Evolutionary conservation across 148 eudicot species (phyloP), one percentile per base, ranked within the genome.

Genomic region (Vaccinium myrtillus): DNA sequence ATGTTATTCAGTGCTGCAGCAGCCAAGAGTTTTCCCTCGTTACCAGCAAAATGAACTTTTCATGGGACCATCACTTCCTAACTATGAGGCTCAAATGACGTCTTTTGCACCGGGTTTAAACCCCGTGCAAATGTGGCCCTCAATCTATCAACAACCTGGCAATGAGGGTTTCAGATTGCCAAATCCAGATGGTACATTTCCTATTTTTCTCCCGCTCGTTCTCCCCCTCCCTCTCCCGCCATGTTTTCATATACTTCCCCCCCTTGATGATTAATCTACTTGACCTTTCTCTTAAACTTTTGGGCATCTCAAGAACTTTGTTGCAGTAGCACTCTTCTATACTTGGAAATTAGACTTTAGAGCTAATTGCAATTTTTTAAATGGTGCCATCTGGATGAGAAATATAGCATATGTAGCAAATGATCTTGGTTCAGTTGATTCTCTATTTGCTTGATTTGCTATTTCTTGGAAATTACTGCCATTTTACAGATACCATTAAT

Each of bases 151-250:
- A 18, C 70, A 36, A 56, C 27, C 15, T 58, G 36, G 30, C 71
- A 19, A 80, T 23, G 53, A 23, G 51, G 71, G 70, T 39, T 80
- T 58, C n/a, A 36, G 51, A 18, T 56, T 80, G 82, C 71, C 71
- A 80, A 80, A 80, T 80, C 53, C 82, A 80, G 82, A 70, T 80
- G 36, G 18, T 15, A 39, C 56, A 39, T 39, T 11, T 3, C n/a
- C 54, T 8, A 23, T 16, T 6, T 18, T 46, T 16, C 12, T 48
- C n/a, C 19, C 5, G 2, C 27, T 48, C 25, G 12, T 23, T 49
- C 46, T 5, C 6, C 6, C 6, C 8, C 3, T 43, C 8, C 10
- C 8, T 51, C 54, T 51, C 54, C 2, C 54, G 1, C 54, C 46
- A 43, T 43, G 6, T 43, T 43, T 5, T 43, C 0, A 4, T 43